Base-by-base conservation (phyloP, 2,329 filamentous ascomycete genomes). In the Daldinia sp. region DNA sequence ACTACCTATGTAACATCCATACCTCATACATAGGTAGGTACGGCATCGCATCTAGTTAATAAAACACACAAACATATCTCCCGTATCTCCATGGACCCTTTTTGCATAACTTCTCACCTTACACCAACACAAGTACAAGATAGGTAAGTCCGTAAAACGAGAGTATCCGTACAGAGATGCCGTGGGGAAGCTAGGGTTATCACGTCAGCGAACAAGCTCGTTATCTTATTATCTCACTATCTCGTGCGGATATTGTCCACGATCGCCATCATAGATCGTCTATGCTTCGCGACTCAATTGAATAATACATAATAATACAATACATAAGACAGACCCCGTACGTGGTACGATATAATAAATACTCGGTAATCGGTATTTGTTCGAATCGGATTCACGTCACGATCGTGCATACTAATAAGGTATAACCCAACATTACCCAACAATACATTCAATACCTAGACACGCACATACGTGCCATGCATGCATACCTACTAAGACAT, bases 121-220 rank as follows among this genome's bases (percentile, higher is more conserved):
- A 15, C 27, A 49, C 17, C 27, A 32, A 23, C 15, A 23, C n/a
- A 13, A 3, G 29, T 32, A 45, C 39, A 27, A 34, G 17, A 34
- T 50, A 23, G 15, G 29, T 25, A 49, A 32, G 39, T 45, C 39
- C 21, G 39, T 27, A 25, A 45, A 27, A 13, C 25, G 21, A 45
- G 11, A 6, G 21, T 30, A 3, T 53, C 39, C 49, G 23, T 54
- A 51, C 35, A 43, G 23, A 52, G 51, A 53, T 21, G 47, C 45
- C 49, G 50, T 45, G 30, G 41, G 48, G 23, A 21, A 32, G 30
- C 39, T 54, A 52, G 23, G 23, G 52, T 57, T 57, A 61, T 64
- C 61, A 64, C 61, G 61, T 64, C 61, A 64, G 61, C 61, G 30
- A 39, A 34, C 48, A 35, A 35, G 13, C 13, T 49, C 32, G 48